Evolutionary conservation across 2,329 filamentous ascomycete genomes (phyloP), one percentile per base, ranked within the genome.

Genomic region (Clarireedia monteithiana): DNA sequence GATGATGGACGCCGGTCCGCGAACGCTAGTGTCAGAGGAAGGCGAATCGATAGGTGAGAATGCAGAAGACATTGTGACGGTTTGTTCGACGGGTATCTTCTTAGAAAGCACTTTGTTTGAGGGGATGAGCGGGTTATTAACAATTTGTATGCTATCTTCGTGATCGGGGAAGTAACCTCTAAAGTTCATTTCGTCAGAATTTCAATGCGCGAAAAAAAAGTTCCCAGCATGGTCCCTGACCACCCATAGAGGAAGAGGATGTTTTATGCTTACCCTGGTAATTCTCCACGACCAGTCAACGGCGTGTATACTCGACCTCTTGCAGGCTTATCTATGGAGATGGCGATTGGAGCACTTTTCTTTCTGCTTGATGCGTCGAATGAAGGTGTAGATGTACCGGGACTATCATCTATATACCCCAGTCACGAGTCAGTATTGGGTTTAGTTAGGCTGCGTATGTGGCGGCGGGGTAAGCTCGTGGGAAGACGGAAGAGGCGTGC

Each of bases 161-260:
- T 83, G 80, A 34, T 78, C 68, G 17, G 81, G 80, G 62, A 84
- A 84, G 63, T 84, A 84, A 27, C 77, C 81, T 66, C 81, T 84
- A 61, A 38, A 54, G 34, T 52, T 53, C 49, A 50, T 5, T 48
- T 49, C 9, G 52, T 54, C 34, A 54, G 36, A 44, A 49, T 30
- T 27, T 39, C 36, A 54, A 49, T 26, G 24, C 23, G 6, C 14
- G 12, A n/a, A 30, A 40, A 40, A 12, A 14, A n/a, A 12, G 6
- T 30, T 54, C 34, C 42, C 17, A 2, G 24, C 36, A 48, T 53
- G 23, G 30, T n/a, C 45, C 51, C 48, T 40, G 51, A 6, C 12
- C 6, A 9, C 7, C 50, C 5, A 38, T 17, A 9, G 10, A 50
- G 61, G 57, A 59, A 34, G 39, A 50, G 45, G 36, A 51, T 50